Conservation (phyloP, 495 filamentous ascomycete species). For the Penicillium lagena region DNA sequence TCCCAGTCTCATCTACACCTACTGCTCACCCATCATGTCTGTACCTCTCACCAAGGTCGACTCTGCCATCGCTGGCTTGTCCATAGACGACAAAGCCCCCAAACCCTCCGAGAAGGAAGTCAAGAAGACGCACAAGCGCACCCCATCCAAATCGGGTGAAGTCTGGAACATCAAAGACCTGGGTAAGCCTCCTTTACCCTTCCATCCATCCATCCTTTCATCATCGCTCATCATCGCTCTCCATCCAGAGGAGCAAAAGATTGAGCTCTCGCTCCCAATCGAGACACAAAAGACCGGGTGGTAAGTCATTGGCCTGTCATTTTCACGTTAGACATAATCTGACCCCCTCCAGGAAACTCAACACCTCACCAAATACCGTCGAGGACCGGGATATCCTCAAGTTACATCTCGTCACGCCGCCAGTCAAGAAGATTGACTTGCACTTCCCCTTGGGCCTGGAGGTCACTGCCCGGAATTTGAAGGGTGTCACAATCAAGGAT, state of each 20-base stretch:
- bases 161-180: slow-evolving; percentile 82
- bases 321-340: background rate
- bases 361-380: slow-evolving; percentile 68
- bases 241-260: slow-evolving; percentile 61
- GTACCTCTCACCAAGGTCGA: slow-evolving; percentile 77
- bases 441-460: slow-evolving; percentile 82
- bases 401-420: slow-evolving; percentile 69
- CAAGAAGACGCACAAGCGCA: slow-evolving; percentile 54
- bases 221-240: slow-evolving; percentile 10
- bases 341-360: slow-evolving; percentile 65
- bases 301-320: slow-evolving; percentile 42
- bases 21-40: slow-evolving; percentile 45
- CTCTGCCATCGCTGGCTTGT: slow-evolving; percentile 74
- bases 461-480: slow-evolving; percentile 81
- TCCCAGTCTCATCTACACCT: slow-evolving; percentile 2
- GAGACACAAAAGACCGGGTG: slow-evolving; percentile 89
- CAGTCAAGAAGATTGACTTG: slow-evolving; percentile 89
- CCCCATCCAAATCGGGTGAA: slow-evolving; percentile 59
- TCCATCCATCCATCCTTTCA: background rate
- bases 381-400: slow-evolving; percentile 79
- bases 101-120: slow-evolving; percentile 27
- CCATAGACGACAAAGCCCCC: slow-evolving; percentile 52
- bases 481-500: slow-evolving; percentile 93
- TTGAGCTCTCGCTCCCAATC: slow-evolving; percentile 69
- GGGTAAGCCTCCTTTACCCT: slow-evolving; percentile 44